Evolutionary conservation across 2,329 filamentous ascomycete species (phyloP), one percentile per base, ranked within the genome.

Genomic region (Sporothrix schenckii): DNA sequence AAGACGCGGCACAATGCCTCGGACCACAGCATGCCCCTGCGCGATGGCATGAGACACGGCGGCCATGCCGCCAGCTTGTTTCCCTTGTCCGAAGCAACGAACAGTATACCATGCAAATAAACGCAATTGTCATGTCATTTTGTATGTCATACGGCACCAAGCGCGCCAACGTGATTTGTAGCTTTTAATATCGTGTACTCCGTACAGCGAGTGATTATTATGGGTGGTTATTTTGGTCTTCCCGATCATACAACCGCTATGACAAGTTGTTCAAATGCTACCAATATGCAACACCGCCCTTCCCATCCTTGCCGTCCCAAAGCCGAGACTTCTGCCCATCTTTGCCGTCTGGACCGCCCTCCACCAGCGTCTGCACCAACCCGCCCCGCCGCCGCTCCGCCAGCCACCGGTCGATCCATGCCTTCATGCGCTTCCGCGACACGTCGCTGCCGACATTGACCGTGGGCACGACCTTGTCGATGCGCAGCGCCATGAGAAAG

Each of bases 391-490:
- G 81, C 76, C 88, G 79, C 78, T 90, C 88, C 0, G 81, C 78
- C 72, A 87, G 76, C 88, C 88, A 91, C 61, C 85, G 81, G 74
- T 91, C 88, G 21, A 85, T 83, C 89, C 89, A 91, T 3, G 77
- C 82, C 80, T 87, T 89, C 88, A 90, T 90, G 72, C 86, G 82
- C 74, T 82, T 83, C 66, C 88, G 79, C 2, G 83, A 82, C 69
- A 81, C 79, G 71, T 88, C 87, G 76, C 84, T 89, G 1, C 87
- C 88, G 0, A 90, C 86, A 70, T 99, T 98, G 3, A 99, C 95
- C 0, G 95, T 99, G 0, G 95, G 95, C 19, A 99, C 91, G 7
- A 99, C 87, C 80, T 90, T 92, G 73, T 94, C 93, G 74, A 99
- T 96, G 70, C 92, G 83, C 78, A 99, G 79, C 24, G 90, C 88